Conservation (phyloP, 164 flowering plant genomes). For the Macadamia integrifolia region DNA sequence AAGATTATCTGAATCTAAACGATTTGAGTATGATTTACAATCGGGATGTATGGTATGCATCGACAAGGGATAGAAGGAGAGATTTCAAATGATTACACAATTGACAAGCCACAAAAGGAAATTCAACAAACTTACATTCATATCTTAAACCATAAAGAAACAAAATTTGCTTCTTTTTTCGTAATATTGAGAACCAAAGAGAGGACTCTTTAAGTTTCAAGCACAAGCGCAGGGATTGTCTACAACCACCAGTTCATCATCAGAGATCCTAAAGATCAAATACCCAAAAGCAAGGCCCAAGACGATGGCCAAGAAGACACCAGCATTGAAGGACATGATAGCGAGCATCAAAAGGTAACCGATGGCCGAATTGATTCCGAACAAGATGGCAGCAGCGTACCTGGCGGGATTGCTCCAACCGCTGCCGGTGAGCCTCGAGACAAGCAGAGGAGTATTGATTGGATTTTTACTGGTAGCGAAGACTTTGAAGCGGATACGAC, state of each 20-base stretch:
- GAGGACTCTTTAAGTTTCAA: constrained; percentile 12
- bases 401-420: constrained; percentile 13
- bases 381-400: constrained; percentile 30
- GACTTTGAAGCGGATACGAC: constrained; percentile 45
- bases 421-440: constrained; percentile 4
- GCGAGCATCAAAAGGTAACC: constrained; percentile 80
- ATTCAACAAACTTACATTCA: no score
- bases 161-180: no score
- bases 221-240: constrained; percentile 65
- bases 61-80: no score
- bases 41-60: no score
- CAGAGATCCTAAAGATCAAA: constrained; percentile 35
- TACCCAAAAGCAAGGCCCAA: constrained; percentile 58
- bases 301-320: constrained; percentile 62
- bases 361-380: constrained; percentile 57
- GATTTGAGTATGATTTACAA: no score
- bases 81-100: no score
- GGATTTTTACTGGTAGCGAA: constrained; percentile 9
- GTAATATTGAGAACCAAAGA: no score
- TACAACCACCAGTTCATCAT: constrained; percentile 23
- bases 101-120: no score
- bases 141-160: no score
- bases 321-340: constrained; percentile 72
- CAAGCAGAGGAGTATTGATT: constrained; percentile 21
- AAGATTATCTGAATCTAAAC: no score